A percentile compares a stretch with the other conserved stretches of the same genome.
These are phyloP conservation scores for Boletus subcaerulescens DNA, from an alignment of 768 basidiomycete species.

Conservation along the genomic window DNA sequence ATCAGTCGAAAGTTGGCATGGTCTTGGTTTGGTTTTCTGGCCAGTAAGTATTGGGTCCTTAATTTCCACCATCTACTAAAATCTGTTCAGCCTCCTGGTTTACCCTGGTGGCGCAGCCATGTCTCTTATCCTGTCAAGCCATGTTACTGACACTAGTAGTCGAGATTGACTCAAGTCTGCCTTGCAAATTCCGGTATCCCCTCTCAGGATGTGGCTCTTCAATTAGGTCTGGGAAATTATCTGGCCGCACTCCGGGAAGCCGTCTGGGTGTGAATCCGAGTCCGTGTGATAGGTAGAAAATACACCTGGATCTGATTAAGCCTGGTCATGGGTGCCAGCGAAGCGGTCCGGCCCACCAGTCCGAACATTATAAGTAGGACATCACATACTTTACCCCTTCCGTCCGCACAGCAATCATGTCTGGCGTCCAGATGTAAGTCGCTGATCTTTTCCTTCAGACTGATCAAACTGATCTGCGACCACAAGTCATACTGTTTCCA, in stretches of 20 bases:
- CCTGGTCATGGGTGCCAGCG: background rate
- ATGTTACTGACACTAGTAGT: too few relatives aligned
- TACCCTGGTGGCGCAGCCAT: too few relatives aligned
- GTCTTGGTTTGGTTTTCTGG: too few relatives aligned
- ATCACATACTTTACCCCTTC: background rate
- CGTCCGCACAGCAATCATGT: slow-evolving; percentile 38
- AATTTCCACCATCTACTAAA: too few relatives aligned
- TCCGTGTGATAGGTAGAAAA: background rate
- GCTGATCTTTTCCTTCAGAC: background rate
- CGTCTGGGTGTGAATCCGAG: background rate
- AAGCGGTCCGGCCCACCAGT: background rate
- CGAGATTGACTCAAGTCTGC: too few relatives aligned
- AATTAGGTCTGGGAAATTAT: too few relatives aligned
- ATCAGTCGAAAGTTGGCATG: too few relatives aligned
- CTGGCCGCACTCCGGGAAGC: background rate
- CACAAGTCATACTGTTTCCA: slow-evolving; percentile 20
- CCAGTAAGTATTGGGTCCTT: too few relatives aligned
- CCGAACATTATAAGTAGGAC: slow-evolving; percentile 13
- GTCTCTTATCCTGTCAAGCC: too few relatives aligned
- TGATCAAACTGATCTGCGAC: background rate
- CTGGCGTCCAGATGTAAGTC: slow-evolving; percentile 60
- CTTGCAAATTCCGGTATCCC: too few relatives aligned
- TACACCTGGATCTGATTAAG: background rate
- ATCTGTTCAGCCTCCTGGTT: too few relatives aligned
- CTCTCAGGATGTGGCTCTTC: too few relatives aligned